A percentile compares a stretch with the other conserved stretches of the same genome.
phyloP scores from a whole-genome alignment of 108 stramenopile species.

The Skeletonema tropicum region DNA sequence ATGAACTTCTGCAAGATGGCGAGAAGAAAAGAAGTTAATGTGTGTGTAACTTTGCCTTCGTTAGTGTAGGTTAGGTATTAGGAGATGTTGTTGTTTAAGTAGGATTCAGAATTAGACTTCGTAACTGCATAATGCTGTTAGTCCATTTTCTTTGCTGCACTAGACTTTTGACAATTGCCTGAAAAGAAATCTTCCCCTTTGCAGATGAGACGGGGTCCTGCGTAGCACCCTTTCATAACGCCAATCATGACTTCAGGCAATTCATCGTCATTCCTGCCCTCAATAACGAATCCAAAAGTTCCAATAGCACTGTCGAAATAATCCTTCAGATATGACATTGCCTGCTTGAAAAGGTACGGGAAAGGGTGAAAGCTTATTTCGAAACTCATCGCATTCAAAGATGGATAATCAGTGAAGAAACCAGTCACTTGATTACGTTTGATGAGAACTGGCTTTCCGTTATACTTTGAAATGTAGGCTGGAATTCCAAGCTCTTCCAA shows the following conservation, averaged over 20 bases:
- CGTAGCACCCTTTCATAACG: slow-evolving; percentile 67
- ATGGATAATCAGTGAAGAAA: slow-evolving; percentile 72
- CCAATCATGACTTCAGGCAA: slow-evolving; percentile 79
- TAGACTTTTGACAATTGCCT: slow-evolving; percentile 33
- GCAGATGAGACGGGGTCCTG: slow-evolving; percentile 63
- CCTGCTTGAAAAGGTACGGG: slow-evolving; percentile 84
- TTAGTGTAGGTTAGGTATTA: background rate
- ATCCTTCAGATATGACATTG: slow-evolving; percentile 76
- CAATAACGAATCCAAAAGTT: slow-evolving; percentile 81
- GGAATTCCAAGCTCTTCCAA: slow-evolving; percentile 79
- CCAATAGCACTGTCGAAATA: slow-evolving; percentile 73
- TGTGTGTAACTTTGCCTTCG: too few relatives aligned
- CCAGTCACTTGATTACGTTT: slow-evolving; percentile 81
- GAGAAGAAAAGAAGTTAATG: slow-evolving; percentile 5
- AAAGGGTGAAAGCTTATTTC: slow-evolving; percentile 85
- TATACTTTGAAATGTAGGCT: slow-evolving; percentile 80
- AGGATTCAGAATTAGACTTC: background rate
- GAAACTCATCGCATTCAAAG: slow-evolving; percentile 78
- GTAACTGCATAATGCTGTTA: background rate
- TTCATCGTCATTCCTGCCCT: slow-evolving; percentile 75
- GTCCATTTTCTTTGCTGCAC: background rate
- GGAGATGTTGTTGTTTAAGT: background rate
- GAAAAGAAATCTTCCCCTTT: slow-evolving; percentile 70
- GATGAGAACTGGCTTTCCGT: slow-evolving; percentile 84
- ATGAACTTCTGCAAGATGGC: background rate